phyloP scores from a whole-genome alignment of 208 protist genomes.

The Trypanosoma lewisi region DNA sequence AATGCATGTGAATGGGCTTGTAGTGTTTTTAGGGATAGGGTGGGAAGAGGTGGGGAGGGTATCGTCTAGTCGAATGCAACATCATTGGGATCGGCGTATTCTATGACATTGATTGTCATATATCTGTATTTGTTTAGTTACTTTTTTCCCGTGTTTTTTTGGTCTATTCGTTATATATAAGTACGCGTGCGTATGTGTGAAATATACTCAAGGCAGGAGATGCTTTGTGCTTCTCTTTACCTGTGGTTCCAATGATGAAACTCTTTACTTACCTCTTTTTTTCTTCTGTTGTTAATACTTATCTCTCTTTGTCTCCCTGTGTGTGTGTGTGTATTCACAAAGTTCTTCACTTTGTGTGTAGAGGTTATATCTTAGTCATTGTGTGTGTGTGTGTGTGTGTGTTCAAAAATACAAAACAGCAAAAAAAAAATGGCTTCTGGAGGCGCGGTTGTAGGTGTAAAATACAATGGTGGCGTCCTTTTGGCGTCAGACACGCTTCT shows the following conservation, averaged over 20 bases:
- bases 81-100: too few species aligned
- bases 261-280: too few species aligned
- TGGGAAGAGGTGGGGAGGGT: too few species aligned
- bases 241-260: too few species aligned
- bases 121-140: not conserved
- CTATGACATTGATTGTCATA: not conserved
- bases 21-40: too few species aligned
- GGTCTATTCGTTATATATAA: too few species aligned
- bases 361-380: not conserved
- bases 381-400: not conserved
- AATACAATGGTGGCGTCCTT: conserved; percentile 97
- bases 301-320: not conserved
- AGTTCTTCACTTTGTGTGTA: conserved; percentile 3
- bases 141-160: too few species aligned
- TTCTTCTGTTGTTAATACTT: not conserved
- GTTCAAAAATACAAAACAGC: conserved; percentile 3
- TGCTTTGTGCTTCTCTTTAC: too few species aligned
- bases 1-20: too few species aligned
- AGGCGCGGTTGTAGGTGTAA: conserved; percentile 95
- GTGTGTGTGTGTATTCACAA: not conserved
- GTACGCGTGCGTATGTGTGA: not conserved
- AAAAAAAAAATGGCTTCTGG: conserved; percentile 90
- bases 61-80: not conserved
- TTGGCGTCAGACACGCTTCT: conserved; percentile 95
- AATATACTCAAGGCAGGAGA: not conserved